Conservation (phyloP, 768 basidiomycete genomes). For the Lactarius sanguifluus region DNA sequence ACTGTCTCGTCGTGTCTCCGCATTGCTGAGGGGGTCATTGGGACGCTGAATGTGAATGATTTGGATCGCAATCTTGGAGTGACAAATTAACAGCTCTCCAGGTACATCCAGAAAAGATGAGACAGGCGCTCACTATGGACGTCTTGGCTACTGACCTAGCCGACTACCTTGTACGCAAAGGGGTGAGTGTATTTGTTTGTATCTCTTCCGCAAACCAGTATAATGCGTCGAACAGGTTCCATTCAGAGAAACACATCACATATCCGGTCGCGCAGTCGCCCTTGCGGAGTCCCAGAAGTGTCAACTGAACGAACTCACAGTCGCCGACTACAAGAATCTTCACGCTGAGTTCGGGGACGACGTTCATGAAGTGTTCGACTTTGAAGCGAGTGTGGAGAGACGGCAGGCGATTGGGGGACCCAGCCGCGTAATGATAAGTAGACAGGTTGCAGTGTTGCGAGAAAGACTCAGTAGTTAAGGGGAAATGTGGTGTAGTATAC, state of each 20-base stretch:
- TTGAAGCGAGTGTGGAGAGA: constrained; percentile 93
- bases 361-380: constrained; percentile 84
- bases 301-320: constrained; percentile 76
- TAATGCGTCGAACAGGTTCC: constrained; percentile 62
- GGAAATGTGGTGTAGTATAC: neutral
- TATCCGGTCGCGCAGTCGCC: constrained; percentile 95
- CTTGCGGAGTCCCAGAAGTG: constrained; percentile 82
- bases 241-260: constrained; percentile 98
- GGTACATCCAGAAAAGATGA: constrained; percentile 92
- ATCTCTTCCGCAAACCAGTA: constrained; percentile 10
- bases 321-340: constrained; percentile 77
- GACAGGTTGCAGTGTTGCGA: constrained; percentile 81
- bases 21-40: constrained; percentile 93
- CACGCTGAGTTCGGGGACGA: constrained; percentile 79
- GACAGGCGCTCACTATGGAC: constrained; percentile 88
- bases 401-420: constrained; percentile 91
- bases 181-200: constrained; percentile 54
- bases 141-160: constrained; percentile 98
- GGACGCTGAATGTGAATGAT: constrained; percentile 76
- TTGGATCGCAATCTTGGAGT: neutral
- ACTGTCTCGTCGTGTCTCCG: constrained; percentile 84
- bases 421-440: constrained; percentile 75
- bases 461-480: constrained; percentile 46
- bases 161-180: constrained; percentile 98
- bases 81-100: constrained; percentile 35